These are phyloP conservation scores for Coprinopsis marcescibilis DNA, from an alignment of 768 basidiomycete genomes.

Conservation along the genomic window DNA sequence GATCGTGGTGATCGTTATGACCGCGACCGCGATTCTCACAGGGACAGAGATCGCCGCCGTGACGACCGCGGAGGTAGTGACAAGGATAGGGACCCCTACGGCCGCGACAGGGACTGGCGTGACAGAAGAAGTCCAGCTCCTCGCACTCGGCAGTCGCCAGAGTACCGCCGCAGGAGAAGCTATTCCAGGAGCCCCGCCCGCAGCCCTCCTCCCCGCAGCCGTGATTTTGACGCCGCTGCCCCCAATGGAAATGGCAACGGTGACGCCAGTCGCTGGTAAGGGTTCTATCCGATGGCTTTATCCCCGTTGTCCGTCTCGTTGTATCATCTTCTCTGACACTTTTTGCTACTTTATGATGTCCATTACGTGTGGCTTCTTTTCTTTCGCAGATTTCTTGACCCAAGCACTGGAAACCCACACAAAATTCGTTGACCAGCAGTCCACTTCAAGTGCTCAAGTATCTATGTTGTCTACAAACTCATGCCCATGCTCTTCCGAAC, in stretches of 20 bases:
- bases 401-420: constrained; percentile 3
- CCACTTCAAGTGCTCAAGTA: constrained; percentile 45
- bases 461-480: constrained; percentile 40
- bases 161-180: constrained; percentile 64
- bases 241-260: constrained; percentile 23
- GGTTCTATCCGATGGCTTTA: constrained; percentile 17
- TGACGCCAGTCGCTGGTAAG: constrained; percentile 58
- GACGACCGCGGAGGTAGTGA: constrained; percentile 39
- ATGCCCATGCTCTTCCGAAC: constrained; percentile 12
- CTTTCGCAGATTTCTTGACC: not conserved
- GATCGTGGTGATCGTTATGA: constrained; percentile 26
- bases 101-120: constrained; percentile 58
- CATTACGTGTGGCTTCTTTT: not conserved
- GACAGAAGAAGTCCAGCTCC: constrained; percentile 75
- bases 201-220: constrained; percentile 36
- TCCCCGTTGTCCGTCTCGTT: constrained; percentile 16
- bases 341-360: constrained; percentile 6
- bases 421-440: constrained; percentile 19
- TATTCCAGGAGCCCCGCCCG: constrained; percentile 77
- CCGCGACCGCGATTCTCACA: constrained; percentile 32
- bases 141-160: constrained; percentile 68
- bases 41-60: constrained; percentile 36
- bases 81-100: constrained; percentile 56
- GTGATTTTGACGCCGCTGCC: constrained; percentile 21
- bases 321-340: constrained; percentile 15